These are phyloP conservation scores for Fusarium albidum DNA, from an alignment of 2,329 filamentous ascomycete genomes.

Conservation along the genomic window DNA sequence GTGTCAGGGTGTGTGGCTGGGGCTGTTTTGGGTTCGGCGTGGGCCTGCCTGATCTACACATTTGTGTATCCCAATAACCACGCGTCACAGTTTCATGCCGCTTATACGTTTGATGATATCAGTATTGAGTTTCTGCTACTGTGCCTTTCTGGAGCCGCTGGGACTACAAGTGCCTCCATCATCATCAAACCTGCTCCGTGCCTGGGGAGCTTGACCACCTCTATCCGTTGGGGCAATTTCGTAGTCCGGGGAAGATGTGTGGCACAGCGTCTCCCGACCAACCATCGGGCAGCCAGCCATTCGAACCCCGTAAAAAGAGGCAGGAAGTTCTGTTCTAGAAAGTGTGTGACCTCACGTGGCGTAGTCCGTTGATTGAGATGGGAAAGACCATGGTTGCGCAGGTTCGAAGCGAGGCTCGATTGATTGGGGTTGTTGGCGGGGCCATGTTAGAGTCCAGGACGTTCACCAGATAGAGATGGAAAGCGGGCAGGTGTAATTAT, in stretches of 20 bases:
- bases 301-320: constrained; percentile 17
- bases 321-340: constrained; percentile 2
- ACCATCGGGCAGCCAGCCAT: constrained; percentile 17
- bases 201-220: constrained; percentile 17
- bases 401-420: too few species aligned
- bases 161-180: too few species aligned
- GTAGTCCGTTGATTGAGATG: too few species aligned
- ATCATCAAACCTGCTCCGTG: too few species aligned
- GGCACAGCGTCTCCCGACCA: constrained; percentile 30
- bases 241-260: constrained; percentile 33
- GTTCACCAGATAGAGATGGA: too few species aligned
- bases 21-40: not conserved
- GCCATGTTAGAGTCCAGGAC: too few species aligned
- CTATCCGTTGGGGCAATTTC: constrained; percentile 17
- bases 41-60: constrained; percentile 20
- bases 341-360: not conserved
- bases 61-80: constrained; percentile 18
- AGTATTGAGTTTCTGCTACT: constrained; percentile 9
- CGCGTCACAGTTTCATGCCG: constrained; percentile 15
- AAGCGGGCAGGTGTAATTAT: too few species aligned
- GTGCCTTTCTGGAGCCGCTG: constrained; percentile 18
- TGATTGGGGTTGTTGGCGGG: too few species aligned
- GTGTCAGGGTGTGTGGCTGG: too few species aligned
- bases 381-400: too few species aligned
- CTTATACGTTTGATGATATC: constrained; percentile 4